Base-by-base conservation (phyloP, 257 asterid genomes). In the Fraxinus anomala region DNA sequence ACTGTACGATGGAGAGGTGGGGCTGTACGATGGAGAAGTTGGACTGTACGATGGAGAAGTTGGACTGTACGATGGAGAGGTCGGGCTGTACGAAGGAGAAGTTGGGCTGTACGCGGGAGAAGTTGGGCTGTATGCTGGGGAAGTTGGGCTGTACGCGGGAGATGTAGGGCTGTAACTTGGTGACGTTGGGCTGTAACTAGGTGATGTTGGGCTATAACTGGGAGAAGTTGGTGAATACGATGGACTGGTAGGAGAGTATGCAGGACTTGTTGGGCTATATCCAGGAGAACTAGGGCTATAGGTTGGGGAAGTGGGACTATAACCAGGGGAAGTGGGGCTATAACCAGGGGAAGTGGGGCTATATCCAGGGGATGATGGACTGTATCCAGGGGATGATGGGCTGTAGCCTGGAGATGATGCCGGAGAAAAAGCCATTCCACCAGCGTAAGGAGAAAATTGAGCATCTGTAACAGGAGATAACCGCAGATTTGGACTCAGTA, bases 251-350 rank as follows among this genome's bases (percentile, higher is more conserved):
- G 99, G 98, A 78, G 97, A 90, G 85, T 93, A 96, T 69, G 97
- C 93, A 14, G 98, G 98, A 83, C 97, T 91, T 21, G 97, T 91
- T 16, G 98, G 99, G 77, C 94, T 92, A 85, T 93, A 96, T 69
- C 96, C 94, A 40, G 97, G 97, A 56, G 98, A 96, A 83, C 96
- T 88, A 17, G 98, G 99, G 76, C 95, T 96, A 73, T 96, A 96
- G 24, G 96, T 88, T 19, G 99, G 99, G 33, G 98, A 93, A 0
- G 98, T 91, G 5, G 99, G 98, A 70, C 98, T 92, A 28, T 94
- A 94, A 2, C 92, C 93, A 6, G 97, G 97, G 2, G 97, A 92
- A 0, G 97, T 86, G 1, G 97, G 97, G 65, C 97, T 93, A 80
- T 93, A 95, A 0, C 93, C 96, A 1, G 97, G 97, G 2, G 97